phyloP scores from a whole-genome alignment of 441 rosid genomes.

The Sinapis alba region DNA sequence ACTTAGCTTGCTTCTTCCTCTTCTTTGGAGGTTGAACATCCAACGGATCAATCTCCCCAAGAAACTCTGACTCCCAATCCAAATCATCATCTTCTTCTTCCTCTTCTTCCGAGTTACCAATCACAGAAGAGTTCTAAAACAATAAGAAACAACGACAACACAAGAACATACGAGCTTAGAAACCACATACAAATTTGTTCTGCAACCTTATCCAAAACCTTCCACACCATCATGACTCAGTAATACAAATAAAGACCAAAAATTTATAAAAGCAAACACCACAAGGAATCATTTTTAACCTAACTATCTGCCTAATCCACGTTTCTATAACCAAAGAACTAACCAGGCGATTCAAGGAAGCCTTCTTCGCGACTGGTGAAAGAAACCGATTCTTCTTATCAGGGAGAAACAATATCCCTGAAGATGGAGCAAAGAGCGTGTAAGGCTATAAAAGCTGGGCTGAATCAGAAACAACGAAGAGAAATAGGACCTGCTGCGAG shows the following conservation, averaged over 20 bases:
- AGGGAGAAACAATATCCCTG: slow-evolving; percentile 21
- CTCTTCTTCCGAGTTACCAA: neutral
- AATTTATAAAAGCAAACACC: neutral
- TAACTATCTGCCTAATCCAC: neutral
- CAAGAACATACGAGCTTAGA: no score
- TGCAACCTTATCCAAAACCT: neutral
- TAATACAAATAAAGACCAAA: neutral
- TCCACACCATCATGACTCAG: neutral
- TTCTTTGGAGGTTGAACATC: neutral
- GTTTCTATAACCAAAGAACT: neutral
- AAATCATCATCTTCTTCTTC: neutral
- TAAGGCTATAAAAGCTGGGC: slow-evolving; percentile 4
- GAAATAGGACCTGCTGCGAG: slow-evolving; percentile 24
- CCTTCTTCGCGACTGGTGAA: slow-evolving; percentile 11
- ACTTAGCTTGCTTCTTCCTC: neutral
- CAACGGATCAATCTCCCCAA: slow-evolving; percentile 1
- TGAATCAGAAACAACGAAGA: slow-evolving; percentile 16
- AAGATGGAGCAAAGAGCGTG: neutral
- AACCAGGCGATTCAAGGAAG: slow-evolving; percentile 8
- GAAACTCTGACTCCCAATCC: neutral
- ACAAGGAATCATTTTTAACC: neutral
- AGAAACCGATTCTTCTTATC: slow-evolving; percentile 16
- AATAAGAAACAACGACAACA: neutral
- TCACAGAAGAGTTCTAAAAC: neutral
- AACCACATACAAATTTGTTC: neutral